Evolutionary conservation across 78 protist genomes (phyloP), one percentile per base, ranked within the genome.

Genomic region (Ministeria vibrans): DNA sequence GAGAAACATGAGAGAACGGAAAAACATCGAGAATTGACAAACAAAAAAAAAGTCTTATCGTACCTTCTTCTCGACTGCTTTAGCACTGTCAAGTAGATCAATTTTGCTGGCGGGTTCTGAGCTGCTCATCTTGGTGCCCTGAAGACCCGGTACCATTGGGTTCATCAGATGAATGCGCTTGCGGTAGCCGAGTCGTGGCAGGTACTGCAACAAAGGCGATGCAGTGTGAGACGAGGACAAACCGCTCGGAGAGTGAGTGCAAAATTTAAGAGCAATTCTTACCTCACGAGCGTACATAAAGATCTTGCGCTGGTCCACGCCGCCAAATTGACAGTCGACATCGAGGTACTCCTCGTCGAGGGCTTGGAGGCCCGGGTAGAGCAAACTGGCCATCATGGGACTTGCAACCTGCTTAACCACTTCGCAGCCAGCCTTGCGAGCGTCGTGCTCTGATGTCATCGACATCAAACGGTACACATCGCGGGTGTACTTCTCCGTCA

Each of bases 251-350:
- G n/a, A n/a, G n/a, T n/a, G n/a, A n/a, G n/a, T n/a, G n/a, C n/a
- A n/a, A n/a, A n/a, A n/a, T n/a, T n/a, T n/a, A n/a, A n/a, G n/a
- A n/a, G n/a, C n/a, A n/a, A n/a, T n/a, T n/a, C n/a, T n/a, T n/a
- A n/a, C n/a, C 64, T 76, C 64, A 5, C 75, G 62, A 39, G 86
- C 86, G 28, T 39, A 82, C 32, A n/a, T 61, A 73, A 82, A 82
- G 38, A 82, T 82, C 76, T 82, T 82, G 80, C 86, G 86, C 75
- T 82, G 86, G 75, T 82, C 86, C 18, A 82, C 80, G 49, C 86
- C 86, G 72, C 86, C 86, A 82, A 82, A 82, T 30, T 82, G 86
- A 32, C 77, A 70, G 38, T 82, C 86, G 20, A 72, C 79, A 9
- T 6, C 13, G 73, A 82, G 75, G 86, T 82, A 82, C 55, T 82